These are phyloP conservation scores for Wickerhamomyces tratensis DNA, from an alignment of 805 yeast species.

Conservation along the genomic window DNA sequence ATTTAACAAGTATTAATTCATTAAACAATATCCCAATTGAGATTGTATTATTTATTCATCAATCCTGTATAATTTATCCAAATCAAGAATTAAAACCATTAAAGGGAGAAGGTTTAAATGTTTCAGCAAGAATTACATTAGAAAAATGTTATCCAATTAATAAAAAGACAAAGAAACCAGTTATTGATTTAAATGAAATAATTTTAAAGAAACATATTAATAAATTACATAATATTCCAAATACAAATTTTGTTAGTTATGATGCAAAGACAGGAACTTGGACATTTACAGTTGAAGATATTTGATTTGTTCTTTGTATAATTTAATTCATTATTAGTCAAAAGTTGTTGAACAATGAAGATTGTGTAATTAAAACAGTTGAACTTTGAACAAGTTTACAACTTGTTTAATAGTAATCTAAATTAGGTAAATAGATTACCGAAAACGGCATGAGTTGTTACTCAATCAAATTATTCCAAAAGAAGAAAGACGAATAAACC, in stretches of 20 bases:
- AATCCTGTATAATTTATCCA: slow-evolving; percentile 65
- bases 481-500: too few relatives aligned
- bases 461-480: too few relatives aligned
- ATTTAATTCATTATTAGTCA: too few relatives aligned
- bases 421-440: too few relatives aligned
- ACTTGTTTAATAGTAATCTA: too few relatives aligned
- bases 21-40: slow-evolving; percentile 57
- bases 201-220: slow-evolving; percentile 59
- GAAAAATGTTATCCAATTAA: slow-evolving; percentile 77
- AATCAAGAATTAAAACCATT: slow-evolving; percentile 51
- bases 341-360: too few relatives aligned
- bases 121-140: slow-evolving; percentile 61
- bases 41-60: slow-evolving; percentile 49
- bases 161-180: slow-evolving; percentile 59
- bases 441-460: too few relatives aligned
- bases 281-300: slow-evolving; percentile 42
- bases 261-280: slow-evolving; percentile 70
- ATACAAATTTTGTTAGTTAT: slow-evolving; percentile 61
- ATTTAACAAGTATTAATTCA: slow-evolving; percentile 57
- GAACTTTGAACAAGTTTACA: too few relatives aligned
- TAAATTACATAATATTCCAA: slow-evolving; percentile 50
- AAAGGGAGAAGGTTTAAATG: slow-evolving; percentile 76
- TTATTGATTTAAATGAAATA: slow-evolving; percentile 71
- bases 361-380: too few relatives aligned
- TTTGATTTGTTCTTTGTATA: too few relatives aligned